Base-by-base conservation (phyloP, 164 flowering plant species). In the Piper betle region DNA sequence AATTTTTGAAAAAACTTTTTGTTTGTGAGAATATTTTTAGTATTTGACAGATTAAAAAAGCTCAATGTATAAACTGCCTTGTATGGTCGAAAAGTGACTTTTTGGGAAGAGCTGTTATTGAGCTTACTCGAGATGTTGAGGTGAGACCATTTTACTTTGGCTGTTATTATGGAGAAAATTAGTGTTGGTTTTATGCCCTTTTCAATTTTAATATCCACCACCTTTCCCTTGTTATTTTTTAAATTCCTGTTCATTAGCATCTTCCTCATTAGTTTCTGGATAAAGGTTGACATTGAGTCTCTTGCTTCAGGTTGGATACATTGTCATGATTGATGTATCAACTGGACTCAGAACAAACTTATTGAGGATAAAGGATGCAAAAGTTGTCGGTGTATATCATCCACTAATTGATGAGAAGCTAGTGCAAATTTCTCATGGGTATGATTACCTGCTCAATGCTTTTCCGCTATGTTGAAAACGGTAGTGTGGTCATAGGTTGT, bases 51-150 rank as follows among this genome's bases (percentile, higher is more conserved):
- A 80, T 89, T 18, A 66, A 82, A 64, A 80, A 65, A 70, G 73
- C 84, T 18, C 60, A 72, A 19, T 90, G 97, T 64, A 75, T 55
- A 59, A 90, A 84, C 73, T 93, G 99, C 70, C 64, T 93, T 65
- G 76, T 93, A n/a, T 93, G 99, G 99, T 86, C 96, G 5, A 93
- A 93, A 82, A 90, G 96, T 60, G 99, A 93, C 69, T 74, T 17
- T 61, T 63, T 93, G 63, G 89, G 71, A 5, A 82, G 91, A 74
- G 95, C 90, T 40, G 66, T 88, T 37, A 82, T 86, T 63, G 82
- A 72, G 68, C 73, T 74, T 33, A 78, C 92, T 39, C 52, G 85
- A 20, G 77, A 84, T 64, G 63, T 76, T 19, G 59, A 59, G 78
- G 98, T 88, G 69, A 77, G 20, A 15, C 16, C 19, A n/a, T 20